Conservation (phyloP, 1,284 basidiomycete species). For the Microstroma glucosiphilum region DNA sequence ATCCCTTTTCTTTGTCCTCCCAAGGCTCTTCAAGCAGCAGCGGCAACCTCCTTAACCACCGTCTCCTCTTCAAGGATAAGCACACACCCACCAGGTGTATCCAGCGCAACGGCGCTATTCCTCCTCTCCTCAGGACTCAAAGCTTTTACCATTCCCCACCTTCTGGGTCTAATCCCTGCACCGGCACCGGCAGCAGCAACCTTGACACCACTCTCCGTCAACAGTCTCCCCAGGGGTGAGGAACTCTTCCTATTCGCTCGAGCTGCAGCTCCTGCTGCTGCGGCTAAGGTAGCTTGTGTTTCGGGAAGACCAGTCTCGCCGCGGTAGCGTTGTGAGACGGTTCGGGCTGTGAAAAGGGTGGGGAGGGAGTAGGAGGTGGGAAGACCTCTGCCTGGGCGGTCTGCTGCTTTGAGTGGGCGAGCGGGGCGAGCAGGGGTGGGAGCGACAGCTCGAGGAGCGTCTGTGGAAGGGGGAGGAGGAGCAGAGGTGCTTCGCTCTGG, state of each 20-base stretch:
- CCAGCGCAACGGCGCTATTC: not conserved
- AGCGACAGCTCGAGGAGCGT: too few relatives aligned
- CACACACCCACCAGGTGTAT: constrained; percentile 1
- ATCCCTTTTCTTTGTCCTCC: too few relatives aligned
- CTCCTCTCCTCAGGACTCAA: not conserved
- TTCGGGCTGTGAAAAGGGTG: constrained; percentile 24
- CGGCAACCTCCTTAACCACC: not conserved
- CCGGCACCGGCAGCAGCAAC: not conserved
- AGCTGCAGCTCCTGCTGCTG: not conserved
- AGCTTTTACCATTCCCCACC: too few relatives aligned
- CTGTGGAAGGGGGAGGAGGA: too few relatives aligned
- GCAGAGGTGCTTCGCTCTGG: too few relatives aligned
- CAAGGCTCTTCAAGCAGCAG: not conserved
- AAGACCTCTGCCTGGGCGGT: not conserved
- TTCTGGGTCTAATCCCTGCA: not conserved
- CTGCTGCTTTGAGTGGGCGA: too few relatives aligned
- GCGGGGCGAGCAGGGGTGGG: too few relatives aligned
- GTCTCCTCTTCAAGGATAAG: constrained; percentile 2
- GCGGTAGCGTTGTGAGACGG: constrained; percentile 20
- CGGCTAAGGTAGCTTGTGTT: constrained; percentile 18
- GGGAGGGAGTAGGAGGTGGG: constrained; percentile 14
- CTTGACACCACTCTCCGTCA: not conserved
- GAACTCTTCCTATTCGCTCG: too few relatives aligned
- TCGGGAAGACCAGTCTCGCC: constrained; percentile 25
- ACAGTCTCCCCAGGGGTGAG: too few relatives aligned